These are phyloP conservation scores for Hypoxylon fuscum DNA, from an alignment of 495 filamentous ascomycete genomes.

Conservation along the genomic window DNA sequence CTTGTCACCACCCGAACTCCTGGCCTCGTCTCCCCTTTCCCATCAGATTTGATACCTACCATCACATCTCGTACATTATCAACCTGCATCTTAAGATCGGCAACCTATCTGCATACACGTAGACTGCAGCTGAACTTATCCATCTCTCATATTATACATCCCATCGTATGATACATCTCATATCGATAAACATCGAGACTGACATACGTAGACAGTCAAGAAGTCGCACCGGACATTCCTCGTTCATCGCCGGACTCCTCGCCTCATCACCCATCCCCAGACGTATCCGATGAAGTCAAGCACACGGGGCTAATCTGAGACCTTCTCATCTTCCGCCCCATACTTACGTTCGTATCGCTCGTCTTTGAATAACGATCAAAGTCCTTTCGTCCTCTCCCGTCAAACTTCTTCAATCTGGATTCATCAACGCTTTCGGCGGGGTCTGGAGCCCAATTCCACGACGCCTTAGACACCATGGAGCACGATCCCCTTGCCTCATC, in stretches of 20 bases:
- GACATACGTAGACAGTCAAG: conserved; percentile 1
- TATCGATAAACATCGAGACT: conserved; percentile 22
- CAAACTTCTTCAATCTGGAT: conserved; percentile 55
- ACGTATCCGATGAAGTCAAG: conserved; percentile 45
- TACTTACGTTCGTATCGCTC: conserved; percentile 11
- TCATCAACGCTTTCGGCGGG: conserved; percentile 57
- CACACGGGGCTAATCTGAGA: conserved; percentile 43
- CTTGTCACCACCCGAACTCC: conserved; percentile 15
- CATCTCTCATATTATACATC: too few relatives aligned
- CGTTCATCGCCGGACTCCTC: conserved; percentile 10
- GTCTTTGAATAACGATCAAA: conserved; percentile 14
- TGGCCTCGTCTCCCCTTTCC: conserved; percentile 26
- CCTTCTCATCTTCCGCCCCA: conserved; percentile 25
- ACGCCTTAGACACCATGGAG: conserved; percentile 61
- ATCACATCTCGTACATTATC: too few relatives aligned
- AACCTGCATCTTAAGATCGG: conserved; percentile 25
- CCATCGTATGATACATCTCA: too few relatives aligned
- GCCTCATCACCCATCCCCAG: conserved; percentile 23
- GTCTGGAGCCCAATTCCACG: conserved; percentile 60
- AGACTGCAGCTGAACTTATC: conserved; percentile 15
- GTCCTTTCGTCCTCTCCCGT: conserved; percentile 3
- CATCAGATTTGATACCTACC: conserved; percentile 14
- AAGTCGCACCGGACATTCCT: conserved; percentile 12
- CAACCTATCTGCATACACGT: conserved; percentile 25
- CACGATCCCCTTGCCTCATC: conserved; percentile 44